phyloP scores from a whole-genome alignment of 202 grass and related monocot genomes.

The Panicum hallii region DNA sequence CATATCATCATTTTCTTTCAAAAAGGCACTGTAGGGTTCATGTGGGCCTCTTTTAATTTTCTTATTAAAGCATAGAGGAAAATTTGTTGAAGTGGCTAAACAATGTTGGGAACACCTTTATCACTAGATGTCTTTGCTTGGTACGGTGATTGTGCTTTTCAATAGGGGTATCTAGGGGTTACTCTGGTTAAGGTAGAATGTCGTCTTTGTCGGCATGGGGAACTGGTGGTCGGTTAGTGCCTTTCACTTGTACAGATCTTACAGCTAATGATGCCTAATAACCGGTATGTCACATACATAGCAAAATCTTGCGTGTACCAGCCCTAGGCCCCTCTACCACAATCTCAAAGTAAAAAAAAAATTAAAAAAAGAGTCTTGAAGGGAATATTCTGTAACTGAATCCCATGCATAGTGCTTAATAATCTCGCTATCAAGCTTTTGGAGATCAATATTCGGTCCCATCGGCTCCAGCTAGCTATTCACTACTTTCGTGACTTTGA shows the following conservation, averaged over 20 bases:
- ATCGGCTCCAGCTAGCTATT: too few relatives aligned
- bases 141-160: not conserved
- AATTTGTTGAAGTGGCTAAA: not conserved
- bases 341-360: too few relatives aligned
- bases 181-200: not conserved
- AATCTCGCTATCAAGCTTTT: too few relatives aligned
- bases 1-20: too few relatives aligned
- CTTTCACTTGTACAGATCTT: not conserved
- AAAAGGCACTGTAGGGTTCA: too few relatives aligned
- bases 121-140: not conserved
- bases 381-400: too few relatives aligned
- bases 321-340: too few relatives aligned
- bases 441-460: too few relatives aligned
- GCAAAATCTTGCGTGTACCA: not conserved
- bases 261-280: not conserved
- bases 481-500: too few relatives aligned
- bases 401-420: too few relatives aligned
- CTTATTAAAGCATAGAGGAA: not conserved
- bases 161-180: not conserved
- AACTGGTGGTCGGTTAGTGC: not conserved
- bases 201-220: not conserved
- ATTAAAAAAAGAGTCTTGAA: too few relatives aligned
- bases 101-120: not conserved
- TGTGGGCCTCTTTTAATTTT: not conserved
- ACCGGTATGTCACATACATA: not conserved